Percentiles rank a stretch among this genome's conserved stretches.
Evolutionary conservation across 2,329 filamentous ascomycete genomes (phyloP).

Genomic region (Aspergillus pseudoviridinutans): DNA sequence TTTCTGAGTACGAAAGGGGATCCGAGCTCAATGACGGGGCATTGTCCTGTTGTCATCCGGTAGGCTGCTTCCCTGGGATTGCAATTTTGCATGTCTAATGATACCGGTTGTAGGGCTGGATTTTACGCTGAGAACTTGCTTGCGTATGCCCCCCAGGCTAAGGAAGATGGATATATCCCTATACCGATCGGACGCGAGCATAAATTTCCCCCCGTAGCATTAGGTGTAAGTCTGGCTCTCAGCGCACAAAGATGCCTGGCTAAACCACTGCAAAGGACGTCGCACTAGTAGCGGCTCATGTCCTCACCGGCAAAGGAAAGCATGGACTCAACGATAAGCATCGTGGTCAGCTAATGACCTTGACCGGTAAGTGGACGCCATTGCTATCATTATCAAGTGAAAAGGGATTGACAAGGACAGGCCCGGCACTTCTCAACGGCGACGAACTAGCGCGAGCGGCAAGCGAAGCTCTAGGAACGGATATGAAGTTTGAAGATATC

Average conservation of each 20-base stretch:
- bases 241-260: background rate
- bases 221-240: constrained; percentile 35
- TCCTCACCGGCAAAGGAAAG: constrained; percentile 46
- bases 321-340: constrained; percentile 50
- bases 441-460: constrained; percentile 47
- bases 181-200: constrained; percentile 47
- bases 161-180: constrained; percentile 43
- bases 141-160: constrained; percentile 44
- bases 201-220: constrained; percentile 49
- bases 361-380: constrained; percentile 47
- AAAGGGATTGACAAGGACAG: constrained; percentile 32
- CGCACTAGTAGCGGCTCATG: constrained; percentile 46
- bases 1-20: constrained; percentile 46
- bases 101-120: constrained; percentile 35
- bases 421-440: constrained; percentile 46
- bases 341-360: constrained; percentile 51
- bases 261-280: constrained; percentile 42
- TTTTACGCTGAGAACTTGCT: constrained; percentile 54
- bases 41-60: constrained; percentile 48
- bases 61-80: background rate
- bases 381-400: constrained; percentile 24
- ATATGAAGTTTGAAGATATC: constrained; percentile 47
- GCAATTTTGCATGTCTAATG: background rate
- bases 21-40: constrained; percentile 32
- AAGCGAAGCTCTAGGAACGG: constrained; percentile 40